phyloP scores from a whole-genome alignment of 441 rosid species.

The Hura crepitans region DNA sequence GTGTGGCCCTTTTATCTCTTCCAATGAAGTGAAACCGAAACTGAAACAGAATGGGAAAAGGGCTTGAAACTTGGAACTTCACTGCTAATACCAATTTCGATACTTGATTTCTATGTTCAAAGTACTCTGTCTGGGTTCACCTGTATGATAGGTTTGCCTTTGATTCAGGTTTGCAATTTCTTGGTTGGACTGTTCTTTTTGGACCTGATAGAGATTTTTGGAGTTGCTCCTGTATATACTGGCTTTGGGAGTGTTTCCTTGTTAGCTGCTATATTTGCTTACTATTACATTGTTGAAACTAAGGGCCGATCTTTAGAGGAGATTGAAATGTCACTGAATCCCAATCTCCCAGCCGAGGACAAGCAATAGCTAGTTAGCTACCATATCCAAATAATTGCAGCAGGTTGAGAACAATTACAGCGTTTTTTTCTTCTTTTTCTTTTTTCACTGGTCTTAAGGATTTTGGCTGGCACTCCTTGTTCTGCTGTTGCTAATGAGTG shows the following conservation, averaged over 20 bases:
- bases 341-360: constrained; percentile 25
- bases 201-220: constrained; percentile 50
- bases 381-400: neutral
- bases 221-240: constrained; percentile 55
- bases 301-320: constrained; percentile 74
- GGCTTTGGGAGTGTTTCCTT: constrained; percentile 58
- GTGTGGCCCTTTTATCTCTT: too few relatives aligned
- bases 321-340: constrained; percentile 60
- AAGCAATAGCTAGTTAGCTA: constrained; percentile 20
- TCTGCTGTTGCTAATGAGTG: too few relatives aligned
- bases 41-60: too few relatives aligned
- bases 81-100: neutral
- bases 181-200: constrained; percentile 75
- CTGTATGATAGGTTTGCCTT: neutral
- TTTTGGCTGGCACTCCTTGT: too few relatives aligned
- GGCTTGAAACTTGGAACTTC: neutral
- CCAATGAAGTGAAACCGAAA: too few relatives aligned
- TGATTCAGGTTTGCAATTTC: constrained; percentile 66
- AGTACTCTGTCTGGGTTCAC: constrained; percentile 1
- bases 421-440: too few relatives aligned
- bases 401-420: constrained; percentile 6
- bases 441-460: too few relatives aligned
- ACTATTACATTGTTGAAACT: constrained; percentile 53
- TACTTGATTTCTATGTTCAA: neutral
- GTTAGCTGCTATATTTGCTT: constrained; percentile 53